These are phyloP conservation scores for Erodium moschatum DNA, from an alignment of 441 rosid species.

Conservation along the genomic window DNA sequence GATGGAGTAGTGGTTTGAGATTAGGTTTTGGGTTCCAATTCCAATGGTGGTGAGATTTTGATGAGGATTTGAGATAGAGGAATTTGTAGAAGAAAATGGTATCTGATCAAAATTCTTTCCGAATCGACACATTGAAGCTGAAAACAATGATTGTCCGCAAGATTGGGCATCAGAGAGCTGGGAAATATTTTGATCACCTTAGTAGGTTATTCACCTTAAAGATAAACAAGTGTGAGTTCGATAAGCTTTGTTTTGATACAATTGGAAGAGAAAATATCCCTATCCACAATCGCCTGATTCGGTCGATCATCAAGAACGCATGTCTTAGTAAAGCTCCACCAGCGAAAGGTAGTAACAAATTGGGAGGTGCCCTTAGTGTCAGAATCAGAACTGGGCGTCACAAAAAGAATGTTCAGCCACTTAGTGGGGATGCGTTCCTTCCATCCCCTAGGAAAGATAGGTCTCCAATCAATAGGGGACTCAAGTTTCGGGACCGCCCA, in stretches of 20 bases:
- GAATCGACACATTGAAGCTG: conserved; percentile 49
- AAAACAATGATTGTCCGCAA: conserved; percentile 41
- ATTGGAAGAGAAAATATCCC: conserved; percentile 57
- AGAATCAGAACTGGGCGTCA: too few species aligned
- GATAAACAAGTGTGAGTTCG: conserved; percentile 56
- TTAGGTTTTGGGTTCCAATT: neutral
- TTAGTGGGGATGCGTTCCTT: conserved; percentile 44
- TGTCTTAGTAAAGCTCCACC: conserved; percentile 48
- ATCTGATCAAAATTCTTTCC: conserved; percentile 26
- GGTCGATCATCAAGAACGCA: conserved; percentile 61
- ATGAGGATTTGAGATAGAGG: conserved; percentile 15
- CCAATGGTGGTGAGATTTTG: neutral
- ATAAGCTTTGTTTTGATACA: conserved; percentile 43
- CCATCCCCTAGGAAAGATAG: conserved; percentile 35
- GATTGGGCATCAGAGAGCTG: conserved; percentile 64
- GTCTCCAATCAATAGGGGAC: conserved; percentile 39
- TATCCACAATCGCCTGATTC: conserved; percentile 61
- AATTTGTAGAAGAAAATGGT: conserved; percentile 28
- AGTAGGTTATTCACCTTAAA: conserved; percentile 47
- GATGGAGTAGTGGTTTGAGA: neutral
- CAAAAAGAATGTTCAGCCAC: conserved; percentile 20
- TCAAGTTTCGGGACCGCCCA: conserved; percentile 36
- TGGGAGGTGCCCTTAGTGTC: conserved; percentile 24
- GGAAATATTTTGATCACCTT: conserved; percentile 62
- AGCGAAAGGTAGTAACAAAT: conserved; percentile 22